These are phyloP conservation scores for Globisporangium polare DNA, from an alignment of 352 stramenopile species.

Conservation along the genomic window DNA sequence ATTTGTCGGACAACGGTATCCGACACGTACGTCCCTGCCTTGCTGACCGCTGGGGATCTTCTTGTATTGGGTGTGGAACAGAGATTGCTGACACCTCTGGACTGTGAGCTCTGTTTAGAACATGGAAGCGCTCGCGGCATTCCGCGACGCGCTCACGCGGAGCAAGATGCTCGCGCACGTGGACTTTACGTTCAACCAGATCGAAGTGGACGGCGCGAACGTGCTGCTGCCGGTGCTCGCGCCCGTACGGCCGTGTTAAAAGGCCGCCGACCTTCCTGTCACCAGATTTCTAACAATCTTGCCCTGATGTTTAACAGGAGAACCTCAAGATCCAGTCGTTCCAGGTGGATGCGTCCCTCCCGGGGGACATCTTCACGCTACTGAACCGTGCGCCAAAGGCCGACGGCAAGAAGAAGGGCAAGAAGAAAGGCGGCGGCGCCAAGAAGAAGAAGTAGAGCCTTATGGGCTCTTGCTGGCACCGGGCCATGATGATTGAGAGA, in stretches of 20 bases:
- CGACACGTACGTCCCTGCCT: constrained; percentile 41
- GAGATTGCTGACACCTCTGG: not conserved
- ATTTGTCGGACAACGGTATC: constrained; percentile 77
- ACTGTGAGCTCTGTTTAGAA: constrained; percentile 21
- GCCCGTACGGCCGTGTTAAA: constrained; percentile 19
- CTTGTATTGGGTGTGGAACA: not conserved
- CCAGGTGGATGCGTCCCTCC: constrained; percentile 71
- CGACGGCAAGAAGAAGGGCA: constrained; percentile 77
- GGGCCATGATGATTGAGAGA: not conserved
- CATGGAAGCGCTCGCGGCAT: constrained; percentile 41
- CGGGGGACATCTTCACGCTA: constrained; percentile 60
- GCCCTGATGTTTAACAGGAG: constrained; percentile 21
- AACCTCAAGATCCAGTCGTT: constrained; percentile 69
- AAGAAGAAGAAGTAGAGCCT: constrained; percentile 53
- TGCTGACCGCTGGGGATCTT: not conserved
- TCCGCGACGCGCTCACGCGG: constrained; percentile 57
- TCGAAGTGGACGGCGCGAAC: constrained; percentile 58
- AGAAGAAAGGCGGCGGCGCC: constrained; percentile 65
- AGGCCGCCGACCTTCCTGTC: not conserved
- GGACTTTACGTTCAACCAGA: constrained; percentile 77
- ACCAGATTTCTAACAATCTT: not conserved
- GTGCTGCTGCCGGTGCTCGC: constrained; percentile 54
- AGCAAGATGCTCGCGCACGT: constrained; percentile 68
- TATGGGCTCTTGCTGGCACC: not conserved
- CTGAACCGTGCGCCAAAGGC: constrained; percentile 68